These are phyloP conservation scores for Prunus kanzakura DNA, from an alignment of 306 rosid species.

Conservation along the genomic window DNA sequence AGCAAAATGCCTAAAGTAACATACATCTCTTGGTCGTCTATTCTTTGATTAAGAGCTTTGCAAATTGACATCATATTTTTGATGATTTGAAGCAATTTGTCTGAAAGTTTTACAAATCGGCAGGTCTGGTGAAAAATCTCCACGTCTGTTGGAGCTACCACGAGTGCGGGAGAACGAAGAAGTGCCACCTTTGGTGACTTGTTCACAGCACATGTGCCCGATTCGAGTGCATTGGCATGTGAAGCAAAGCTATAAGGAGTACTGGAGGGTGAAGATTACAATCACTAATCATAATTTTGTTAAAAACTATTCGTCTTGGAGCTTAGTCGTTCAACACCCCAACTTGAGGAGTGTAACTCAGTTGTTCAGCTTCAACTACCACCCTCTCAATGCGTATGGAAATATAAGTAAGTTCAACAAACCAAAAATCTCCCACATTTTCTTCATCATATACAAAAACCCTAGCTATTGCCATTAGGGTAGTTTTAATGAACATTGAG, in stretches of 20 bases:
- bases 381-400: slow-evolving; percentile 45
- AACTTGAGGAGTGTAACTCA: slow-evolving; percentile 49
- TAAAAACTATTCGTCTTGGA: slow-evolving; percentile 77
- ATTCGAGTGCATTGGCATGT: slow-evolving; percentile 83
- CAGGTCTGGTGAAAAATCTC: slow-evolving; percentile 43
- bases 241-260: slow-evolving; percentile 64
- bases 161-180: not conserved
- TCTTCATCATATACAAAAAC: not conserved
- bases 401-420: slow-evolving; percentile 50
- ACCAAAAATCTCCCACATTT: not conserved
- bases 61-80: too few relatives aligned
- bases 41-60: not conserved
- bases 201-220: slow-evolving; percentile 82
- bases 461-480: too few relatives aligned
- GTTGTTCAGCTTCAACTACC: slow-evolving; percentile 81
- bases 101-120: not conserved
- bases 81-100: too few relatives aligned
- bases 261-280: slow-evolving; percentile 79
- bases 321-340: slow-evolving; percentile 68
- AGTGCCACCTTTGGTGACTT: slow-evolving; percentile 38
- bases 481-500: not conserved
- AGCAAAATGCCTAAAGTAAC: slow-evolving; percentile 54
- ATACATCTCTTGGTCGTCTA: slow-evolving; percentile 17
- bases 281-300: slow-evolving; percentile 63
- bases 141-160: slow-evolving; percentile 44